Evolutionary conservation across 371 early-diverging fungal genomes (phyloP), one percentile per base, ranked within the genome.

Genomic region (Apophysomyces variabilis): DNA sequence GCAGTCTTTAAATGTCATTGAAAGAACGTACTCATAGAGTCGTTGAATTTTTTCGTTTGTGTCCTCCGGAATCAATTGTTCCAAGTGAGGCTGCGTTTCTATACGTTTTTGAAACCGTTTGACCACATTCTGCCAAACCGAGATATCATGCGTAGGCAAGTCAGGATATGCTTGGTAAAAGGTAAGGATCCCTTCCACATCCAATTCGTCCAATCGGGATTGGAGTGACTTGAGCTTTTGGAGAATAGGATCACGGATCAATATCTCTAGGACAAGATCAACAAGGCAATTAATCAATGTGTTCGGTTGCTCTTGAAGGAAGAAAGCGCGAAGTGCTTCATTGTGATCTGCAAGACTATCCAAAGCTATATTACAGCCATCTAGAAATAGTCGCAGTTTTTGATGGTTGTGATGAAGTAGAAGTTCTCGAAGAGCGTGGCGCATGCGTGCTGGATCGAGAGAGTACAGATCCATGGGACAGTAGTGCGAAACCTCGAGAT

Each of bases 401-500:
- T 76, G 80, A 38, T 76, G 72, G 4, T 60, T 36, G 6, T 80
- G 67, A 8, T 60, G 58, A 7, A n/a, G 39, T 7, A 73, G 9
- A 36, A 85, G 66, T 0, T 60, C 66, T 3, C 57, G 26, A 3
- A 88, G 39, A 4, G 85, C 83, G 5, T 60, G 64, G 32, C 47
- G 26, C 38, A 85, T 61, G 13, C 84, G 73, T 1, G 0, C 4
- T 0, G 46, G 59, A 21, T 83, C 68, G 0, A 63, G 58, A 7
- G 87, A 86, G 57, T 81, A 85, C 26, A 88, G 59, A 66, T 88
- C 85, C n/a, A 88, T 61, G 21, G 88, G 88, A 58, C 88, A 88
- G 59, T 83, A 87, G 8, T 61, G 63, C 16, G 68, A 32, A 16
- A 58, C 32, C 4, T 16, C 13, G n/a, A 59, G 57, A 35, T 69